phyloP scores from a whole-genome alignment of 2,329 filamentous ascomycete species.

The Coniella vitis region DNA sequence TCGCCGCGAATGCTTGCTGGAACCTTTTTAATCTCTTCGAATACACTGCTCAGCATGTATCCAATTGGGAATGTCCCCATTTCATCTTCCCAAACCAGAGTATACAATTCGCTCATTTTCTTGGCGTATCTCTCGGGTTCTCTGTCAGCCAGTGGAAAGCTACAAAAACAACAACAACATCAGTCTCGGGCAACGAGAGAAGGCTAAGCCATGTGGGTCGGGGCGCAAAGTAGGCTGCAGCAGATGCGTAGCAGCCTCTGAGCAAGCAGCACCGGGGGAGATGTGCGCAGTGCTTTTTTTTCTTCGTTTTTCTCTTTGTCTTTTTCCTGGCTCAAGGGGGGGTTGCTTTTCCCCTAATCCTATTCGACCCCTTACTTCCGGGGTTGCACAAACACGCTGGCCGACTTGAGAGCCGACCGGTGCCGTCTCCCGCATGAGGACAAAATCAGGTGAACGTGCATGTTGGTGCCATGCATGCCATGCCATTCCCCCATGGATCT shows the following conservation, averaged over 20 bases:
- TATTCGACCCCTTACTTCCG: conserved; percentile 1
- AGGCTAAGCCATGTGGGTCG: background rate
- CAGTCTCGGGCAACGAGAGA: conserved; percentile 2
- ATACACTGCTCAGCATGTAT: conserved; percentile 46
- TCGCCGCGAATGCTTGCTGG: conserved; percentile 46
- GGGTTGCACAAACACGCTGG: conserved; percentile 16
- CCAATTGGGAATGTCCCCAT: conserved; percentile 60
- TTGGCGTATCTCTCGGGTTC: conserved; percentile 49
- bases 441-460: background rate
- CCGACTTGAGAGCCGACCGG: background rate
- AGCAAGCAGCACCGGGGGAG: background rate
- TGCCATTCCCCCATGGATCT: background rate
- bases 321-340: no score
- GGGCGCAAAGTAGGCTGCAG: background rate
- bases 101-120: conserved; percentile 57
- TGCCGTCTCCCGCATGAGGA: conserved; percentile 1
- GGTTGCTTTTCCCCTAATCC: background rate
- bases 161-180: conserved; percentile 28
- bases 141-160: conserved; percentile 69
- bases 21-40: conserved; percentile 40
- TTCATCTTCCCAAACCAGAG: conserved; percentile 55
- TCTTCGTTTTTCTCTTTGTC: no score
- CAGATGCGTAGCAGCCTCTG: background rate
- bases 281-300: no score
- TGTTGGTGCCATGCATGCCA: background rate